Evolutionary conservation across 176 grass and related monocot species (phyloP), one percentile per base, ranked within the genome.

Genomic region (Carex scoparia): DNA sequence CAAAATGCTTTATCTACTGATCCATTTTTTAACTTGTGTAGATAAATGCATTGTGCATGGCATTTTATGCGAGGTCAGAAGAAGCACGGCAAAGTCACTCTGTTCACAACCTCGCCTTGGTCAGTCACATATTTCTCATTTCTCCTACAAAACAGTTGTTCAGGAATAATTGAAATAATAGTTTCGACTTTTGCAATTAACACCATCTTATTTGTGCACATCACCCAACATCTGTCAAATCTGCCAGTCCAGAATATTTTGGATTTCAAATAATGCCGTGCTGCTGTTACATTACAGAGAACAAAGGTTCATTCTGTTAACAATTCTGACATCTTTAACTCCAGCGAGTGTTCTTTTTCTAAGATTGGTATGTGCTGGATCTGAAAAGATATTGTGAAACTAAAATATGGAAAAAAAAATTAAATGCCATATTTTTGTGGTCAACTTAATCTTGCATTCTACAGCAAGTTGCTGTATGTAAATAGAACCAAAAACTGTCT

Each of bases 11-110:
- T 1, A 2, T 55, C 46, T 75, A 65, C 65, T 88, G 69, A 59
- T 88, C 68, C 64, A 84, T 30, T 81, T 70, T 63, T 30, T 54
- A 73, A 88, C 10, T 80, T 19, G 92, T 84, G 33, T 89, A 99
- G 96, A 92, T 99, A 85, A 92, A 99, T 91, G 93, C 93, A 9
- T 88, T 99, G 87, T 94, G 93, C 84, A 95, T 95, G 91, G 96
- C 96, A 81, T 99, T 95, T 79, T 99, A 95, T 84, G 93, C 96
- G 79, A 88, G 96, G 71, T 99, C 96, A 65, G 96, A 99, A 89
- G 96, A 99, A 91, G 90, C 93, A 80, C 90, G 93, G 14, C 96
- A 99, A 65, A 94, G 87, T 87, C 93, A 99, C 84, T 99, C 96
- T 23, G 87, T 99, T 94, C 91, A 99, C 88, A 99, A 92, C 79